Evolutionary conservation across 108 stramenopile genomes (phyloP), one percentile per base, ranked within the genome.

Genomic region (Mediolabrus comicus): DNA sequence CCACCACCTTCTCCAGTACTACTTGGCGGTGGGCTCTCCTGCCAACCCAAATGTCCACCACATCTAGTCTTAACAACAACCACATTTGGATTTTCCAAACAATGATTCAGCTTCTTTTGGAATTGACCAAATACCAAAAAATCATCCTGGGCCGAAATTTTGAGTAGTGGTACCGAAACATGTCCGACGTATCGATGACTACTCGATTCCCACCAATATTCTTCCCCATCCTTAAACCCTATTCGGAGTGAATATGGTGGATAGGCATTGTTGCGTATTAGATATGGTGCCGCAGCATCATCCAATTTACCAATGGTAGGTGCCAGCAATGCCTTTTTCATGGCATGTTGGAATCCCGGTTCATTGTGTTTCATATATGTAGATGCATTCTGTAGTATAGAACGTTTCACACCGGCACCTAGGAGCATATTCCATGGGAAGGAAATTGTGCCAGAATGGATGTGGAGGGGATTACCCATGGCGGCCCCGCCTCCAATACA

Each of bases 11-110:
- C 46, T 1, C 55, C 51, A 65, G 46, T 33, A 11, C 39, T 71
- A 38, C 72, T 61, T 16, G 73, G 76, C 11, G 88, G 87, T 3
- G 83, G 85, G 67, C 79, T 74, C 74, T 95, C 94, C 58, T 88
- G 87, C 91, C 94, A 95, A 17, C 94, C 94, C 59, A 95, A 65
- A 67, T 95, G 94, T 19, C 94, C 94, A 63, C 91, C 94, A 65
- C 91, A 91, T 65, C 75, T 49, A 14, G 94, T 92, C 62, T 95
- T 90, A 14, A 90, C 91, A 9, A 87, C 79, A 59, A 95, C 67
- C 0, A 92, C 84, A 66, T 92, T 90, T 10, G 94, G 94, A 83
- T 95, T 95, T 9, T 80, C 75, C 34, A 91, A 35, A 52, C 84
- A 84, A 51, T 86, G 86, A 32, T 82, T 78, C 29, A 95, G 36